phyloP scores from a whole-genome alignment of 2,329 filamentous ascomycete genomes.

The Cryphonectria radicalis region DNA sequence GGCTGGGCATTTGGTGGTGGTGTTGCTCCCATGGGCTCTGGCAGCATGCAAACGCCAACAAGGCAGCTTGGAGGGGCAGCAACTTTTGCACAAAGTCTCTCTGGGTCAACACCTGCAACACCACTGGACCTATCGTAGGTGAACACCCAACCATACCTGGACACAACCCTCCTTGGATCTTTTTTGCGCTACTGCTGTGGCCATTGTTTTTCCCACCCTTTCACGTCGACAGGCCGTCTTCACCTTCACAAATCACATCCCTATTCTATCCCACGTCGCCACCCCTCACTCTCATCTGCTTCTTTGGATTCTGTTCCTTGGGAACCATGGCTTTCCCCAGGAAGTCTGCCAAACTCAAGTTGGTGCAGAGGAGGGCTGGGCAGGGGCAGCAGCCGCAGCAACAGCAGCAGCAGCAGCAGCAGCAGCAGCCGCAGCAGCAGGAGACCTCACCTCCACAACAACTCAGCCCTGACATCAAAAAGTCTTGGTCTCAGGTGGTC shows the following conservation, averaged over 20 bases:
- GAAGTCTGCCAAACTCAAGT: constrained; percentile 17
- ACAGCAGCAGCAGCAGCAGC: too few species aligned
- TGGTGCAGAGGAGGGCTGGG: constrained; percentile 17
- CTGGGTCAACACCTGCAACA: constrained; percentile 64
- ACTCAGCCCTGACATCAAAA: constrained; percentile 6
- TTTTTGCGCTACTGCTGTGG: background rate
- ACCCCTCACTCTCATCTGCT: background rate
- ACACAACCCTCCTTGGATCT: constrained; percentile 2
- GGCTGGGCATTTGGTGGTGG: constrained; percentile 68
- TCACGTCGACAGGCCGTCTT: background rate
- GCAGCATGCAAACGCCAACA: constrained; percentile 56
- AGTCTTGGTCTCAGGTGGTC: constrained; percentile 23
- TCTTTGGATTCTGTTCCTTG: background rate
- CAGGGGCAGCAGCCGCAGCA: background rate
- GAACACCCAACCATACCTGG: constrained; percentile 27
- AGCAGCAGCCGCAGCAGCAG: background rate
- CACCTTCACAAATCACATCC: background rate
- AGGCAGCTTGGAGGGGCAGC: constrained; percentile 62
- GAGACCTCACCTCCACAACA: background rate
- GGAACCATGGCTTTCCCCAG: constrained; percentile 14
- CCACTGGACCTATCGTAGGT: constrained; percentile 70
- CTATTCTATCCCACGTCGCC: background rate
- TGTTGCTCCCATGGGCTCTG: constrained; percentile 62
- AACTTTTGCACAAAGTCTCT: constrained; percentile 70
- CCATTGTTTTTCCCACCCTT: background rate